Conservation (phyloP, 1,139 yeast genomes). For the Yamadazyma taylorii region DNA sequence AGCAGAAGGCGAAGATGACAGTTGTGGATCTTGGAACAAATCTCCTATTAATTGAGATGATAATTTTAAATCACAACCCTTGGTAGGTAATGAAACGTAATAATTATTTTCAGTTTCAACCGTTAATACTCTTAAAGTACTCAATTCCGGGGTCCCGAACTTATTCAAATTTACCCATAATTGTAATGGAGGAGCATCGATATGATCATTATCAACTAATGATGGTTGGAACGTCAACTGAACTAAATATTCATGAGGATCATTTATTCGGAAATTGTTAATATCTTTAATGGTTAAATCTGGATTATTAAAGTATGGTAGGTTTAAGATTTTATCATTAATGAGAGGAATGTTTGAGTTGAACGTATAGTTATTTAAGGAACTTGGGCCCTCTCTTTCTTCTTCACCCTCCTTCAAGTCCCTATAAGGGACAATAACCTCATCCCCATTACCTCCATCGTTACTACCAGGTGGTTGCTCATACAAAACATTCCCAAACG, state of each 20-base stretch:
- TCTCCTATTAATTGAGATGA: slow-evolving; percentile 42
- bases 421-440: too few relatives aligned
- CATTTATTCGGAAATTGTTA: slow-evolving; percentile 23
- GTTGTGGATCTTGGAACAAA: slow-evolving; percentile 19
- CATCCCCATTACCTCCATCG: too few relatives aligned
- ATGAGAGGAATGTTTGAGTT: slow-evolving; percentile 44
- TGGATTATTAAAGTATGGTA: slow-evolving; percentile 28
- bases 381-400: too few relatives aligned
- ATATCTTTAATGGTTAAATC: slow-evolving; percentile 21
- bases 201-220: slow-evolving; percentile 24
- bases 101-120: slow-evolving; percentile 49
- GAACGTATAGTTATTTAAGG: slow-evolving; percentile 29
- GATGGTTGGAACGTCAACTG: slow-evolving; percentile 55
- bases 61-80: slow-evolving; percentile 45
- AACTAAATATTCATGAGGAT: slow-evolving; percentile 38
- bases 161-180: slow-evolving; percentile 50
- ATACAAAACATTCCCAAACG: slow-evolving; percentile 39
- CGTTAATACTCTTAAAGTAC: slow-evolving; percentile 42
- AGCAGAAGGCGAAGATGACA: too few relatives aligned
- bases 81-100: slow-evolving; percentile 41
- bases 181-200: slow-evolving; percentile 52
- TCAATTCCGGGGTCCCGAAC: slow-evolving; percentile 37
- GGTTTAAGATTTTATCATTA: slow-evolving; percentile 37
- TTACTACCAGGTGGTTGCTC: too few relatives aligned
- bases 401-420: too few relatives aligned